Evolutionary conservation across 1,284 basidiomycete genomes (phyloP).

Genomic region (Ganoderma meredithae): DNA sequence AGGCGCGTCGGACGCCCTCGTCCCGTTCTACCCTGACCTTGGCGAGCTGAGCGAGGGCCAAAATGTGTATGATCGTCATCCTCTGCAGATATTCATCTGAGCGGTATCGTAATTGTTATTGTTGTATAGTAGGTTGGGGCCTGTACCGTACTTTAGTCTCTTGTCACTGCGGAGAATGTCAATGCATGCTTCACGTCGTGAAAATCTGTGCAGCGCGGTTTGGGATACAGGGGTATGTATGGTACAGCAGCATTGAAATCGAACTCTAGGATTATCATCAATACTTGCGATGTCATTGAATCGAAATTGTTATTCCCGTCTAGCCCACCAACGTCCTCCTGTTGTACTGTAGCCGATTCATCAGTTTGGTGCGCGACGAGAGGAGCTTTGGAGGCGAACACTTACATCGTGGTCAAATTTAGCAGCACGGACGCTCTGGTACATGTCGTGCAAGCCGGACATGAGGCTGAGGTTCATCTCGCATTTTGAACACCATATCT

Average conservation of each 20-base stretch:
- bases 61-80: slow-evolving; percentile 88
- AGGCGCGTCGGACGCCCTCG: slow-evolving; percentile 88
- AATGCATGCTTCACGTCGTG: neutral
- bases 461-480: slow-evolving; percentile 14
- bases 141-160: slow-evolving; percentile 18
- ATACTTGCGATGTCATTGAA: neutral
- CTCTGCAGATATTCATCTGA: slow-evolving; percentile 84
- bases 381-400: neutral
- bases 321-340: slow-evolving; percentile 1
- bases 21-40: slow-evolving; percentile 94
- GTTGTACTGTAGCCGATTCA: neutral
- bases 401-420: slow-evolving; percentile 17
- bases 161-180: slow-evolving; percentile 4
- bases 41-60: slow-evolving; percentile 88
- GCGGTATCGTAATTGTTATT: slow-evolving; percentile 20
- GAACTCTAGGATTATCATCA: neutral
- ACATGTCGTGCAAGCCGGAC: slow-evolving; percentile 12
- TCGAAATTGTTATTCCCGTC: neutral
- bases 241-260: neutral
- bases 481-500: slow-evolving; percentile 18
- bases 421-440: neutral
- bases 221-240: neutral
- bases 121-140: slow-evolving; percentile 27
- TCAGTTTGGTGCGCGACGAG: neutral
- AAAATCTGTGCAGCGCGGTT: neutral